Evolutionary conservation across 2,329 filamentous ascomycete genomes (phyloP).

Genomic region (Colletotrichum liriopes): DNA sequence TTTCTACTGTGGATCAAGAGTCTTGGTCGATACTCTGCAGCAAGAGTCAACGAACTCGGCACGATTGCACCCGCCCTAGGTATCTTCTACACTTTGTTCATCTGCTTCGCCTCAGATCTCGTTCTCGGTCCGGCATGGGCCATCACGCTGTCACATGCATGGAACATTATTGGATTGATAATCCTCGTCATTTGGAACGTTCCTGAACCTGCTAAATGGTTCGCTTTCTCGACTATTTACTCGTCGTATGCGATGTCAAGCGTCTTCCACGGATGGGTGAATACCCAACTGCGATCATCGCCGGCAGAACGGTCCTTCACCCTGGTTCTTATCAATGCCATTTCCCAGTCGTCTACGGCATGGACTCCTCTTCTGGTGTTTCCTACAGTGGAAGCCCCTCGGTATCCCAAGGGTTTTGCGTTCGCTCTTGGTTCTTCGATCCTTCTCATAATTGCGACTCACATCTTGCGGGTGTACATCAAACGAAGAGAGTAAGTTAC

Average conservation of each 20-base stretch:
- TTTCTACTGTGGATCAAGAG: conserved; percentile 59
- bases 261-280: conserved; percentile 39
- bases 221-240: conserved; percentile 61
- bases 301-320: conserved; percentile 35
- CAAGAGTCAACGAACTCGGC: conserved; percentile 67
- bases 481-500: conserved; percentile 33
- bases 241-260: conserved; percentile 29
- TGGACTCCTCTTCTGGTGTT: conserved; percentile 71
- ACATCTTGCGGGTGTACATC: conserved; percentile 28
- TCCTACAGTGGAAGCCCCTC: conserved; percentile 59
- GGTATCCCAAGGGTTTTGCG: conserved; percentile 62
- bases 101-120: conserved; percentile 38
- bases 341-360: conserved; percentile 68
- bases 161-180: conserved; percentile 32
- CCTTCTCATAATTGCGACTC: conserved; percentile 25
- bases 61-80: conserved; percentile 33
- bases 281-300: conserved; percentile 27
- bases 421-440: conserved; percentile 48
- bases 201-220: conserved; percentile 68
- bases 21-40: conserved; percentile 59
- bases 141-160: conserved; percentile 27
- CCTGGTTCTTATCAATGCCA: conserved; percentile 48
- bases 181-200: conserved; percentile 71
- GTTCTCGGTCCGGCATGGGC: conserved; percentile 53
- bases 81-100: conserved; percentile 34